Percentiles rank a stretch among this genome's conserved stretches.
These are phyloP conservation scores for Penicillium ochrochloron DNA, from an alignment of 495 filamentous ascomycete species.

Conservation along the genomic window DNA sequence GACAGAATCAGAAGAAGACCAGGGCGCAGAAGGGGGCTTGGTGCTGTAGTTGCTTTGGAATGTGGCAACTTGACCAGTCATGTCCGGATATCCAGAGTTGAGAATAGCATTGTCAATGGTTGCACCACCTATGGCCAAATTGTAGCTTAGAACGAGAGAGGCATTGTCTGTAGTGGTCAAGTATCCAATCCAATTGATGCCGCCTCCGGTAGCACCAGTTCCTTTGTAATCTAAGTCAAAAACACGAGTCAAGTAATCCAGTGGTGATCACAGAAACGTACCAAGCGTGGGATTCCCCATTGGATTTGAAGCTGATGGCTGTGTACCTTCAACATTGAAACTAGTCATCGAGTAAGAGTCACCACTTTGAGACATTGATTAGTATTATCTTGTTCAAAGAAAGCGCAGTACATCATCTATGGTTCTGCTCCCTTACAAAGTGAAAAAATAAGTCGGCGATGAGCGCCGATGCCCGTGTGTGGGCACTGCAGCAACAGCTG, in stretches of 20 bases:
- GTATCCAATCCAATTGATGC: conserved; percentile 60
- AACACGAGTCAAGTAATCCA: neutral
- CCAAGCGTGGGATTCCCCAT: conserved; percentile 70
- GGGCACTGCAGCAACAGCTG: conserved; percentile 30
- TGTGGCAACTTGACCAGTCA: conserved; percentile 35
- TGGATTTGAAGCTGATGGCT: conserved; percentile 67
- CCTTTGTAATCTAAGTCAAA: conserved; percentile 31
- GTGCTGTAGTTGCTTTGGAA: conserved; percentile 36
- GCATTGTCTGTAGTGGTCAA: conserved; percentile 58
- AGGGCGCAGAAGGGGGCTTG: conserved; percentile 53
- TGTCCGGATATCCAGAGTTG: conserved; percentile 30
- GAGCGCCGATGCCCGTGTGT: conserved; percentile 15
- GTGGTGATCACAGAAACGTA: conserved; percentile 7
- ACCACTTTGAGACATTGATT: conserved; percentile 32
- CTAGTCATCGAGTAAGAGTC: conserved; percentile 68
- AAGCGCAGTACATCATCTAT: neutral
- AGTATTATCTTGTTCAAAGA: neutral
- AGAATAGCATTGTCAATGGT: conserved; percentile 58
- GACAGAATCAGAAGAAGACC: conserved; percentile 63
- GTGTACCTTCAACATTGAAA: conserved; percentile 64
- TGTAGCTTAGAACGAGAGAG: conserved; percentile 58
- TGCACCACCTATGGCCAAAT: conserved; percentile 61
- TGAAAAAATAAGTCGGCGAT: conserved; percentile 39
- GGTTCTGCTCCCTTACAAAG: conserved; percentile 31
- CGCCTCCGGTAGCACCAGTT: conserved; percentile 54